A percentile compares a stretch with the other conserved stretches of the same genome.
Evolutionary conservation across 208 protist genomes (phyloP).

Genomic region (Leptomonas pyrrhocoris): DNA sequence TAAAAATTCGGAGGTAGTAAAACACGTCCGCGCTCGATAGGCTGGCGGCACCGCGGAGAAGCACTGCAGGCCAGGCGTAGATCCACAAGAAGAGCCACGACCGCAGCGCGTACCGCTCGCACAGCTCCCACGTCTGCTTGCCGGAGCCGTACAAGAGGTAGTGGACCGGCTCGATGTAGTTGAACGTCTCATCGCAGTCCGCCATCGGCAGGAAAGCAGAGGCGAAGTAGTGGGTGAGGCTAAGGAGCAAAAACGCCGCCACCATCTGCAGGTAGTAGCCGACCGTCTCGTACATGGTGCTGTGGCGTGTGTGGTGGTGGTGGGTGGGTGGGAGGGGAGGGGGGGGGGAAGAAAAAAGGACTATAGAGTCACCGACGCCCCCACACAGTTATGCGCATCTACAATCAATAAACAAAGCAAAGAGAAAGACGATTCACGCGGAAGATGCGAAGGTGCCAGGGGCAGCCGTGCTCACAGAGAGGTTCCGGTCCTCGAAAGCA

Average conservation of each 20-base stretch:
- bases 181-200: conserved; percentile 97
- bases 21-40: conserved; percentile 61
- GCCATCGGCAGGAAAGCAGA: conserved; percentile 72
- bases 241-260: conserved; percentile 56
- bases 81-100: conserved; percentile 91
- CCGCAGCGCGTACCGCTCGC: conserved; percentile 85
- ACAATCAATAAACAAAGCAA: no score
- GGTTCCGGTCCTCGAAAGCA: no score
- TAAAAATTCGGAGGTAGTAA: conserved; percentile 66
- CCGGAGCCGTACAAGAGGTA: conserved; percentile 92
- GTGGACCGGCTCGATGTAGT: conserved; percentile 96
- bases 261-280: conserved; percentile 50
- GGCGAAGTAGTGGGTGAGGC: conserved; percentile 57
- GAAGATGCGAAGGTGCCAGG: no score
- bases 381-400: no score
- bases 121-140: conserved; percentile 97
- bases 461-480: no score
- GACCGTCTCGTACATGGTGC: conserved; percentile 24
- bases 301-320: no score
- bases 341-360: not conserved
- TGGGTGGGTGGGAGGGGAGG: not conserved
- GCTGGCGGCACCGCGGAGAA: conserved; percentile 28
- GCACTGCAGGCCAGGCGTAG: conserved; percentile 64
- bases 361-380: not conserved
- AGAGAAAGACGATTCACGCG: no score